Evolutionary conservation across 1,139 yeast species (phyloP).

Genomic region (Suhomyces guaymorum): DNA sequence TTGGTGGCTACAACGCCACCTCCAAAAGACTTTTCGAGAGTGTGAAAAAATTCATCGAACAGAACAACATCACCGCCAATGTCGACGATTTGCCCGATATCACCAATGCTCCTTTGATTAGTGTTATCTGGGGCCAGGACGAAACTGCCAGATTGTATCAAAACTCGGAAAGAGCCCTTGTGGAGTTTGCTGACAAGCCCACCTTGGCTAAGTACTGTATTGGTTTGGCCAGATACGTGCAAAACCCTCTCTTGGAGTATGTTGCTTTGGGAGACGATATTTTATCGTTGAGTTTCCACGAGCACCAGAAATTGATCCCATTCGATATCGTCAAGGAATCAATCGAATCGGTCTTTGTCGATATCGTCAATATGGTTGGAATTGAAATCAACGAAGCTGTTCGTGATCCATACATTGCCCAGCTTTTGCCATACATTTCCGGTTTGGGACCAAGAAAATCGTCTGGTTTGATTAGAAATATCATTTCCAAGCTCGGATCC

Average conservation of each 20-base stretch:
- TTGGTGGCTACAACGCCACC: slow-evolving; percentile 83
- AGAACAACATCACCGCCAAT: slow-evolving; percentile 56
- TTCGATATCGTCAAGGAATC: slow-evolving; percentile 66
- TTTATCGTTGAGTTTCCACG: slow-evolving; percentile 68
- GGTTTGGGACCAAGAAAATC: slow-evolving; percentile 98
- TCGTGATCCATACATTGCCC: slow-evolving; percentile 69
- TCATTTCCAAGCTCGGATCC: slow-evolving; percentile 69
- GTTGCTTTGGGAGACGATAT: slow-evolving; percentile 77
- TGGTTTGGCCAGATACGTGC: slow-evolving; percentile 87
- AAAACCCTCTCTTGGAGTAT: slow-evolving; percentile 87
- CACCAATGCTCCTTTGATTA: slow-evolving; percentile 45
- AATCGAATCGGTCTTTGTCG: slow-evolving; percentile 82
- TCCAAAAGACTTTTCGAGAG: slow-evolving; percentile 63
- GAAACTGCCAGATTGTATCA: slow-evolving; percentile 92
- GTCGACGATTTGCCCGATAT: slow-evolving; percentile 48
- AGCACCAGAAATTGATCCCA: slow-evolving; percentile 71
- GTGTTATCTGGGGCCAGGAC: slow-evolving; percentile 82
- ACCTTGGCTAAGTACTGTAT: slow-evolving; percentile 82
- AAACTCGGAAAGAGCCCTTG: slow-evolving; percentile 70
- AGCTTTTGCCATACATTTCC: slow-evolving; percentile 71
- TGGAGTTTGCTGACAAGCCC: slow-evolving; percentile 87
- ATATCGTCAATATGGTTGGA: slow-evolving; percentile 87
- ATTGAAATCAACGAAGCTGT: slow-evolving; percentile 91
- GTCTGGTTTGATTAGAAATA: slow-evolving; percentile 77
- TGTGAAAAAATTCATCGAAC: slow-evolving; percentile 57